A percentile compares a stretch with the other conserved stretches of the same genome.
These are phyloP conservation scores for Rhynchosporium secalis DNA, from an alignment of 2,329 filamentous ascomycete species.

Conservation along the genomic window DNA sequence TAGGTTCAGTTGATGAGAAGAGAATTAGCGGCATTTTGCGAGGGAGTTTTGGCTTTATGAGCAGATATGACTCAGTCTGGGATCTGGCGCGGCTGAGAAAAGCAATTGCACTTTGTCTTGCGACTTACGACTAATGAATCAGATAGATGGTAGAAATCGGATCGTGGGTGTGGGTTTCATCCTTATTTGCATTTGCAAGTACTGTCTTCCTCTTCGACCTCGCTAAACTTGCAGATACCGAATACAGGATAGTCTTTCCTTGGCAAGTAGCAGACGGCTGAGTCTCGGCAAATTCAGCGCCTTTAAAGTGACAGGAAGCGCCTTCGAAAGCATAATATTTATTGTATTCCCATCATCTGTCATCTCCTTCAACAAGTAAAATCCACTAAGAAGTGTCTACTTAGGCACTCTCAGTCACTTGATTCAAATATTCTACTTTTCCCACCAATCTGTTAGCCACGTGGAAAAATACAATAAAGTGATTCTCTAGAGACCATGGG, in stretches of 20 bases:
- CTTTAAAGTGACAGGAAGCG: constrained; percentile 5
- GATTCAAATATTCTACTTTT: not conserved
- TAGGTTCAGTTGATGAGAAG: too few relatives aligned
- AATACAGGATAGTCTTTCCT: too few relatives aligned
- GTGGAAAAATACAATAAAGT: not conserved
- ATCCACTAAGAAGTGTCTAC: not conserved
- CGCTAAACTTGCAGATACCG: not conserved
- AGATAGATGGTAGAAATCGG: not conserved
- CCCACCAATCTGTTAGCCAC: not conserved
- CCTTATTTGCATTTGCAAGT: not conserved
- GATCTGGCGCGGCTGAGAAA: not conserved
- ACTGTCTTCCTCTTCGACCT: not conserved
- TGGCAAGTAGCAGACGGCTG: not conserved
- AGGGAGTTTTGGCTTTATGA: too few relatives aligned
- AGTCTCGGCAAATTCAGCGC: constrained; percentile 1
- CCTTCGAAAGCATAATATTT: not conserved
- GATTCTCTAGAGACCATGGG: not conserved
- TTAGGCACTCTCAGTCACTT: not conserved
- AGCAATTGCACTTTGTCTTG: constrained; percentile 2
- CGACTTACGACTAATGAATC: not conserved
- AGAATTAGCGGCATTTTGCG: too few relatives aligned
- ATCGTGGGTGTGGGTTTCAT: not conserved
- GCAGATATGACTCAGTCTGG: constrained; percentile 1
- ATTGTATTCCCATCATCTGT: not conserved
- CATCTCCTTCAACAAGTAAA: not conserved